A percentile compares a stretch with the other conserved stretches of the same genome.
These are phyloP conservation scores for Lyophyllum atratum DNA, from an alignment of 768 basidiomycete species.

Conservation along the genomic window DNA sequence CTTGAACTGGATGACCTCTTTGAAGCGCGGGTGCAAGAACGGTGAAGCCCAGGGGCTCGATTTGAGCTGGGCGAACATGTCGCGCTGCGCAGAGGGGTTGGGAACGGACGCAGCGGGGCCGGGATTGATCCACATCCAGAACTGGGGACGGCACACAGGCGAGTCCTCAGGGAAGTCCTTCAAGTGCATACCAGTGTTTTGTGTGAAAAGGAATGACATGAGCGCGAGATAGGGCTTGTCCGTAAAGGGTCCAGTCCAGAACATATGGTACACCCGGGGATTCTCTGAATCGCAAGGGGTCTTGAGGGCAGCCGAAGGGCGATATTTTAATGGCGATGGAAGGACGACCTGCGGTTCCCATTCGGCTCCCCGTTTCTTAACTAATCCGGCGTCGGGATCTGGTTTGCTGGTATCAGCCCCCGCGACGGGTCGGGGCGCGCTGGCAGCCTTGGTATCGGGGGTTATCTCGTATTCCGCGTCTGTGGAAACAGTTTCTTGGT, in stretches of 20 bases:
- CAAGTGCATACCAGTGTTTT: conserved; percentile 82
- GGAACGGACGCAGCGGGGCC: conserved; percentile 86
- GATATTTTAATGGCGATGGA: conserved; percentile 46
- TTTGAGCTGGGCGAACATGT: conserved; percentile 83
- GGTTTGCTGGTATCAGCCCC: conserved; percentile 25
- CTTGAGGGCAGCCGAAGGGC: conserved; percentile 40
- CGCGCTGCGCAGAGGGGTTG: conserved; percentile 71
- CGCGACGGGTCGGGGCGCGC: conserved; percentile 23
- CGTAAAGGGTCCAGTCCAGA: conserved; percentile 96
- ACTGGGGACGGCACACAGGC: conserved; percentile 77
- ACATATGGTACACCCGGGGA: conserved; percentile 89
- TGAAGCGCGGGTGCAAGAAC: conserved; percentile 87
- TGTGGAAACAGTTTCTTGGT: conserved; percentile 38
- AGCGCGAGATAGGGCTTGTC: conserved; percentile 96
- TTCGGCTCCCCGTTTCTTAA: conserved; percentile 56
- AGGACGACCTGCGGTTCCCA: conserved; percentile 59
- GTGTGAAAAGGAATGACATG: conserved; percentile 90
- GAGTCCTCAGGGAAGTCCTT: conserved; percentile 40
- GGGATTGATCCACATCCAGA: conserved; percentile 97
- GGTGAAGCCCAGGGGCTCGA: conserved; percentile 89
- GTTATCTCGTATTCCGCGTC: conserved; percentile 20
- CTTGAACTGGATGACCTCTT: conserved; percentile 87
- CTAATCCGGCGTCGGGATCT: conserved; percentile 56
- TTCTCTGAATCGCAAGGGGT: conserved; percentile 72
- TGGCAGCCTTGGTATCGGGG: conserved; percentile 21